Evolutionary conservation across 345 rosid species (phyloP).

Genomic region (Lumnitzera littorea): DNA sequence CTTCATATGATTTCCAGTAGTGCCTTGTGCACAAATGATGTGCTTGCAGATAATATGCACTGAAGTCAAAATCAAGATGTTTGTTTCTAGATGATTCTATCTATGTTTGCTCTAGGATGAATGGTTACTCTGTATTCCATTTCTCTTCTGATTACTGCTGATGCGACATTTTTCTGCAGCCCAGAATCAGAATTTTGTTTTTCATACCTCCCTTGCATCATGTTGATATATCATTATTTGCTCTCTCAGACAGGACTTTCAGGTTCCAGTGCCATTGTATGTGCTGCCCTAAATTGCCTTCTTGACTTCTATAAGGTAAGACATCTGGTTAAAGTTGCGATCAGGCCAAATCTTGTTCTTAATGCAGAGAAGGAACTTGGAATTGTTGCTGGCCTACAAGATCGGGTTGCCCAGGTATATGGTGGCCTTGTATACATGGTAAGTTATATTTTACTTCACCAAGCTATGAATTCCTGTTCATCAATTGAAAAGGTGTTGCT

Average conservation of each 20-base stretch:
- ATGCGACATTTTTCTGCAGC: too few relatives aligned
- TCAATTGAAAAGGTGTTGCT: neutral
- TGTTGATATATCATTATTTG: neutral
- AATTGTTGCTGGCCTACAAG: conserved; percentile 96
- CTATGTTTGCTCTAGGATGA: too few relatives aligned
- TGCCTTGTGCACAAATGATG: too few relatives aligned
- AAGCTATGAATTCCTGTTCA: too few relatives aligned
- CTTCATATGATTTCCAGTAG: too few relatives aligned
- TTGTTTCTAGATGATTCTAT: too few relatives aligned
- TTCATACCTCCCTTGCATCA: neutral
- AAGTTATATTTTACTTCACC: neutral
- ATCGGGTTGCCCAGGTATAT: conserved; percentile 91
- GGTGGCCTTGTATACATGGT: conserved; percentile 99
- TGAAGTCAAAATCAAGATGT: too few relatives aligned
- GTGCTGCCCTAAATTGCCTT: conserved; percentile 87
- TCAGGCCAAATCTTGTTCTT: conserved; percentile 73
- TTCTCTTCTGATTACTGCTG: too few relatives aligned
- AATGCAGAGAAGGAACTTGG: conserved; percentile 82
- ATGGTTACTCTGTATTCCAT: too few relatives aligned
- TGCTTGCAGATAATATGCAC: too few relatives aligned
- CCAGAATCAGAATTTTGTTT: neutral
- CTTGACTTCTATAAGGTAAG: conserved; percentile 83
- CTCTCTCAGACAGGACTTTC: conserved; percentile 87
- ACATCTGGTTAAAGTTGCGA: conserved; percentile 57
- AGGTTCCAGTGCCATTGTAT: conserved; percentile 94